These are phyloP conservation scores for Mycena floridula DNA, from an alignment of 768 basidiomycete genomes.

Conservation along the genomic window DNA sequence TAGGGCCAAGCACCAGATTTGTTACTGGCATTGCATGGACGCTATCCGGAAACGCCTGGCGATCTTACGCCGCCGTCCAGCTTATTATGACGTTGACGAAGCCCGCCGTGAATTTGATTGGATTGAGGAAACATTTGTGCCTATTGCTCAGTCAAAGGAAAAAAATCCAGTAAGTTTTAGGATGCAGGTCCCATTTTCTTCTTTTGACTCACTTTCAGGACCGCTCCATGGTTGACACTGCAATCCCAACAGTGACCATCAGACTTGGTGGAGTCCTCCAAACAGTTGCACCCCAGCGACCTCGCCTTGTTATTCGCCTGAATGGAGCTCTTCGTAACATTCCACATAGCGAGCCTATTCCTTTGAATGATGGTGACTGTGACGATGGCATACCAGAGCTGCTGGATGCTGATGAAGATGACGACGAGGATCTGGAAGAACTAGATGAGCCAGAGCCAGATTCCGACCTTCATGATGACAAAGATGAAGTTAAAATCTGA, in stretches of 20 bases:
- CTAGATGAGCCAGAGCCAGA: too few relatives aligned
- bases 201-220: neutral
- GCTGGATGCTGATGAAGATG: neutral
- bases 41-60: conserved; percentile 15
- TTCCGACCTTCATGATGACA: conserved; percentile 12
- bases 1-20: conserved; percentile 20
- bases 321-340: neutral
- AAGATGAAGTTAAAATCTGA: conserved; percentile 4
- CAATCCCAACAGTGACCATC: neutral
- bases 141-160: conserved; percentile 3
- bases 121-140: conserved; percentile 12
- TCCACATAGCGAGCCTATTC: neutral
- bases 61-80: conserved; percentile 12
- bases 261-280: conserved; percentile 4
- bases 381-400: too few relatives aligned
- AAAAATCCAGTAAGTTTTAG: neutral
- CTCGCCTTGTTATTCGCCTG: neutral
- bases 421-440: conserved; percentile 6
- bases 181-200: neutral
- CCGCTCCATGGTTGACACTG: neutral
- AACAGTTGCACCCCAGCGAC: neutral
- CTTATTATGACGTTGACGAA: conserved; percentile 10
- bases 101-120: conserved; percentile 12
- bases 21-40: conserved; percentile 19
- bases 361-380: neutral